Evolutionary conservation across 2,329 filamentous ascomycete species (phyloP), one percentile per base, ranked within the genome.

Genomic region (Cladosporium sp.): DNA sequence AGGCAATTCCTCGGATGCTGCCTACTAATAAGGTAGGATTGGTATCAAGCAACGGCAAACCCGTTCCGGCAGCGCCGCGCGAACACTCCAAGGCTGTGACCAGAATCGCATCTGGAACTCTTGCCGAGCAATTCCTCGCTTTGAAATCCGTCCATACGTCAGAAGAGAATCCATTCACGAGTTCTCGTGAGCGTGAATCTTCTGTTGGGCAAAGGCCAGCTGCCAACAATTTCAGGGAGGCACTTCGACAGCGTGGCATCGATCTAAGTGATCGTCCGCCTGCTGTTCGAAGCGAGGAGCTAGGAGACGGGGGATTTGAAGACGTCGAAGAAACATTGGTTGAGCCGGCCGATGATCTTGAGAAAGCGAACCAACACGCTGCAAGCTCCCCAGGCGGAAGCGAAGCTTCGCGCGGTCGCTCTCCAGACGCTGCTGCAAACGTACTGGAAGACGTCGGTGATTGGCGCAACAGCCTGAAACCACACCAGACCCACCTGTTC

Each of bases 11-110:
- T 26, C 15, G 14, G 11, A 34, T 57, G 34, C n/a, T 12, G 18
- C 51, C 61, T 47, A 24, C 26, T 5, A 3, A 15, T 4, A n/a
- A 24, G 2, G 4, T 2, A 8, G n/a, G 24, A 15, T 15, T 59
- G 15, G 47, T 80, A 12, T 80, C 79, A 1, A 80, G 79, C 70
- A 81, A 81, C 61, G 77, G 71, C 49, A 83, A 74, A 75, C 79
- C 67, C 70, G 72, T 74, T 71, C 82, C 73, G 76, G 79, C 69
- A 73, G 80, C 77, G 24, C 79, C 80, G 30, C 69, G 72, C 47
- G 76, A 75, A 54, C 75, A 76, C 5, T 81, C 79, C 6, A 76
- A 71, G 47, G 78, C 79, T 8, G 78, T 74, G 69, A 84, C 74
- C 67, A 76, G 69, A 64, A 78, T 78, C 69, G 77, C 72, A 72